Percentiles rank a stretch among this genome's conserved stretches.
These are phyloP conservation scores for Cryptosporidium ubiquitum DNA, from an alignment of 169 alveolate species.

Conservation along the genomic window DNA sequence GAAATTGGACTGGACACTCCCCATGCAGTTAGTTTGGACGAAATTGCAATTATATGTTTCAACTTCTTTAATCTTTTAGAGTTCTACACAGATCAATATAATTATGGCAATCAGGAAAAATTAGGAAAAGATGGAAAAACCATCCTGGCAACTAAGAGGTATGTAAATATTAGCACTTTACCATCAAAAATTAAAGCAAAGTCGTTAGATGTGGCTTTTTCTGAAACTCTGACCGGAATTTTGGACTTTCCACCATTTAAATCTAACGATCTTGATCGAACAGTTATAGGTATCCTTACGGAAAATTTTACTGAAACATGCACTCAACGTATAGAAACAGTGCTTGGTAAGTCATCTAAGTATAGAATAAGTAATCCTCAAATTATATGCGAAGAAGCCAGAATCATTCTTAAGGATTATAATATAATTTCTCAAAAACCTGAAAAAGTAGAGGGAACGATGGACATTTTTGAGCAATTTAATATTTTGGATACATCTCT, in stretches of 20 bases:
- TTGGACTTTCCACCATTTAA: slow-evolving; percentile 41
- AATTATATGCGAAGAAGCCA: slow-evolving; percentile 7
- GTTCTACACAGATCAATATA: slow-evolving; percentile 14
- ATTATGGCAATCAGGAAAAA: slow-evolving; percentile 34
- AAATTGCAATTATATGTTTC: slow-evolving; percentile 51
- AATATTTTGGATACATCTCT: slow-evolving; percentile 31
- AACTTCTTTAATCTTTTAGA: slow-evolving; percentile 31
- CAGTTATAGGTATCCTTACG: slow-evolving; percentile 34
- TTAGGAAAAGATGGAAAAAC: neutral
- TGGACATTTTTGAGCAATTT: slow-evolving; percentile 61
- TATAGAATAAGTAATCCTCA: slow-evolving; percentile 33
- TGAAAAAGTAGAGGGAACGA: neutral
- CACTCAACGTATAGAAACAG: slow-evolving; percentile 24
- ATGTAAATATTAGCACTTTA: slow-evolving; percentile 17
- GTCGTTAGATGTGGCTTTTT: slow-evolving; percentile 32
- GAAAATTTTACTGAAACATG: slow-evolving; percentile 47
- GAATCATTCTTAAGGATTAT: slow-evolving; percentile 9
- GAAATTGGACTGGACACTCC: slow-evolving; percentile 20
- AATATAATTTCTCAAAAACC: slow-evolving; percentile 26
- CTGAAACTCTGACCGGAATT: slow-evolving; percentile 19
- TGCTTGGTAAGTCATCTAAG: slow-evolving; percentile 36
- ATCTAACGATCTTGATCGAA: slow-evolving; percentile 50
- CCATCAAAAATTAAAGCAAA: slow-evolving; percentile 29
- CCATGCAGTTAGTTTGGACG: slow-evolving; percentile 52
- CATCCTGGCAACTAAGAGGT: neutral